Percentiles rank a stretch among this genome's conserved stretches.
These are phyloP conservation scores for Coprinopsis marcescibilis DNA, from an alignment of 768 basidiomycete genomes.

Conservation along the genomic window DNA sequence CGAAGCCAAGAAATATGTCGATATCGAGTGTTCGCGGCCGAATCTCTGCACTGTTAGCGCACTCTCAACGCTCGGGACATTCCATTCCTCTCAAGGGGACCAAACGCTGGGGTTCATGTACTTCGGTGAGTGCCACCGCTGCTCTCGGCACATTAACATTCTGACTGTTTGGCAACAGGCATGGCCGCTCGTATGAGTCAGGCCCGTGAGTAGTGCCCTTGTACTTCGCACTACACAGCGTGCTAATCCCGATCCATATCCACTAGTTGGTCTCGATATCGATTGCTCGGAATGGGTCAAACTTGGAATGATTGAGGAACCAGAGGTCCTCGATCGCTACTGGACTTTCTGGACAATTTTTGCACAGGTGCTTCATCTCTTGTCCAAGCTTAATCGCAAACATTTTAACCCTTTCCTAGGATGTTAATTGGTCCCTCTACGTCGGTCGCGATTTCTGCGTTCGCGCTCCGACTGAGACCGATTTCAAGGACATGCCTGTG, in stretches of 20 bases:
- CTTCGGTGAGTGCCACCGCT: constrained; percentile 31
- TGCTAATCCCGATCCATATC: not conserved
- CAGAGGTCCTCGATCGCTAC: constrained; percentile 51
- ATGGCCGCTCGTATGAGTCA: constrained; percentile 56
- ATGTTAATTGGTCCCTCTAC: constrained; percentile 61
- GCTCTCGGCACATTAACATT: not conserved
- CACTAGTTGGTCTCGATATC: constrained; percentile 48
- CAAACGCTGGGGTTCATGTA: constrained; percentile 43
- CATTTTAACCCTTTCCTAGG: constrained; percentile 23
- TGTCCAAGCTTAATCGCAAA: not conserved
- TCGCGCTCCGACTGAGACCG: constrained; percentile 26
- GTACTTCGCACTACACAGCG: not conserved
- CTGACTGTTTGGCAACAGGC: constrained; percentile 26
- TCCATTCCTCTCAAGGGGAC: constrained; percentile 41
- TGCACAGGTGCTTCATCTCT: constrained; percentile 40
- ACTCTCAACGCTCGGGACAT: constrained; percentile 37
- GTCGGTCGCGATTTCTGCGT: constrained; percentile 59
- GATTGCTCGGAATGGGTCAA: constrained; percentile 56
- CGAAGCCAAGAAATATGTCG: constrained; percentile 40
- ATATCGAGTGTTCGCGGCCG: constrained; percentile 39
- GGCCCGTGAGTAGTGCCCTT: constrained; percentile 48
- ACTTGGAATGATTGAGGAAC: constrained; percentile 42
- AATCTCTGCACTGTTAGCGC: constrained; percentile 41
- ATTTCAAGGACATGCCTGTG: constrained; percentile 33
- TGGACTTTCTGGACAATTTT: constrained; percentile 60